A percentile compares a stretch with the other conserved stretches of the same genome.
Conservation (phyloP, 78 protist genomes). For the Dictyostelium capitatum region DNA sequence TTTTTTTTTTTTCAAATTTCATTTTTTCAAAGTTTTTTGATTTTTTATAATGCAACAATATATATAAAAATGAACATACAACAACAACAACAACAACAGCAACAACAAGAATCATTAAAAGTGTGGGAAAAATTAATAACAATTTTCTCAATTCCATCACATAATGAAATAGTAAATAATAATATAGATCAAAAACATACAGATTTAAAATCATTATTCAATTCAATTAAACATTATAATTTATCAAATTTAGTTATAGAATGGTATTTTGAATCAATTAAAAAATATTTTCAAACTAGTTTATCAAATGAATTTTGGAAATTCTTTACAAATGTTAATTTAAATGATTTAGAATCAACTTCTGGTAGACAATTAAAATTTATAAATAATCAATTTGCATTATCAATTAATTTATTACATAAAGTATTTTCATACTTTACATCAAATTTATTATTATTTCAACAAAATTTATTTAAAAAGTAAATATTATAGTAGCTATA, state of each 20-base stretch:
- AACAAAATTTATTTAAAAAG: not conserved
- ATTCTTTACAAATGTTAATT: constrained; percentile 5
- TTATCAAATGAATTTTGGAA: constrained; percentile 26
- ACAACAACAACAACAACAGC: not conserved
- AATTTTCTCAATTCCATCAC: constrained; percentile 12
- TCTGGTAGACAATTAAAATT: not conserved
- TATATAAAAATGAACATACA: no score
- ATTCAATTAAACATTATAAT: not conserved
- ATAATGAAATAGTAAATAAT: not conserved
- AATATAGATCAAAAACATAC: not conserved
- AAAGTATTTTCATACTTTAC: constrained; percentile 26
- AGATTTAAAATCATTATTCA: not conserved
- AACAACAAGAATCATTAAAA: not conserved
- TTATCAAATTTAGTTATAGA: constrained; percentile 11
- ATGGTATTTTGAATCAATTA: constrained; percentile 34
- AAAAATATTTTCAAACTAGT: not conserved
- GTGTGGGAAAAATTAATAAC: constrained; percentile 4
- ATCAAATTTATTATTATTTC: constrained; percentile 3
- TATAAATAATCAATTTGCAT: constrained; percentile 37
- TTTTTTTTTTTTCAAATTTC: not conserved
- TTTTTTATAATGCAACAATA: no score
- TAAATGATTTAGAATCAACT: not conserved
- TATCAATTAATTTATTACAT: constrained; percentile 20
- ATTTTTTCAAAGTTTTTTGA: not conserved
- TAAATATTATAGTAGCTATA: not conserved